A percentile compares a stretch with the other conserved stretches of the same genome.
Evolutionary conservation across 2,329 filamentous ascomycete genomes (phyloP).

Genomic region (Penicillium sp.): DNA sequence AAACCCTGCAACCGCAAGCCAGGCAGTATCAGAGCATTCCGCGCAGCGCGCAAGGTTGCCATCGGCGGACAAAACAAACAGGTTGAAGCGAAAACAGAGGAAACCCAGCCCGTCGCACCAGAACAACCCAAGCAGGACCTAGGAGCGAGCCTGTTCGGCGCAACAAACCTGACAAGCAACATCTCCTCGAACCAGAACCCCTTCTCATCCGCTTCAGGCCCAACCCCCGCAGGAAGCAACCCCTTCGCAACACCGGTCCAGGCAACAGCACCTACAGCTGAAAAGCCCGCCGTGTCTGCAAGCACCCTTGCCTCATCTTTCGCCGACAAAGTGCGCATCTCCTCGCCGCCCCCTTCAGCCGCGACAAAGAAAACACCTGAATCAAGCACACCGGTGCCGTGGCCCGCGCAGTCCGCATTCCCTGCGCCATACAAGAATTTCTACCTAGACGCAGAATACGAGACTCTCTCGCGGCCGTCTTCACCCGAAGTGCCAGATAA

Average conservation of each 20-base stretch:
- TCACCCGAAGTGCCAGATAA: slow-evolving; percentile 51
- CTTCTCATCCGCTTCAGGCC: slow-evolving; percentile 48
- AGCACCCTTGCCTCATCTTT: slow-evolving; percentile 74
- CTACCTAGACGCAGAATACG: slow-evolving; percentile 89
- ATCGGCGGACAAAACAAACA: slow-evolving; percentile 31
- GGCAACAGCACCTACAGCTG: slow-evolving; percentile 34
- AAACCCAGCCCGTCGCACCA: slow-evolving; percentile 14
- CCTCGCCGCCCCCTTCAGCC: slow-evolving; percentile 31
- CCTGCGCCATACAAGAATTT: slow-evolving; percentile 72
- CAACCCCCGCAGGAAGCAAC: slow-evolving; percentile 48
- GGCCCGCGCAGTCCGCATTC: slow-evolving; percentile 67
- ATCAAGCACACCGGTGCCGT: slow-evolving; percentile 66
- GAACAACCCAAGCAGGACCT: slow-evolving; percentile 41
- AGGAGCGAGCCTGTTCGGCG: slow-evolving; percentile 64
- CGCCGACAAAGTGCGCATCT: slow-evolving; percentile 64
- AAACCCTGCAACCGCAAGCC: slow-evolving; percentile 78
- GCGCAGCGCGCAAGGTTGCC: slow-evolving; percentile 60
- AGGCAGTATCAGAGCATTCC: slow-evolving; percentile 74
- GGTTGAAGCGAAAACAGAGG: slow-evolving; percentile 24
- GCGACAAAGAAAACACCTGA: slow-evolving; percentile 32
- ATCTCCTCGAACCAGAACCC: slow-evolving; percentile 52
- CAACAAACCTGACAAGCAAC: slow-evolving; percentile 40
- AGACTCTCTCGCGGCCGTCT: slow-evolving; percentile 67
- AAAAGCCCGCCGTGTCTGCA: slow-evolving; percentile 38
- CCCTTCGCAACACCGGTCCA: slow-evolving; percentile 59